Evolutionary conservation across 331 rosid species (phyloP).

Genomic region (Dryas integrifolia): DNA sequence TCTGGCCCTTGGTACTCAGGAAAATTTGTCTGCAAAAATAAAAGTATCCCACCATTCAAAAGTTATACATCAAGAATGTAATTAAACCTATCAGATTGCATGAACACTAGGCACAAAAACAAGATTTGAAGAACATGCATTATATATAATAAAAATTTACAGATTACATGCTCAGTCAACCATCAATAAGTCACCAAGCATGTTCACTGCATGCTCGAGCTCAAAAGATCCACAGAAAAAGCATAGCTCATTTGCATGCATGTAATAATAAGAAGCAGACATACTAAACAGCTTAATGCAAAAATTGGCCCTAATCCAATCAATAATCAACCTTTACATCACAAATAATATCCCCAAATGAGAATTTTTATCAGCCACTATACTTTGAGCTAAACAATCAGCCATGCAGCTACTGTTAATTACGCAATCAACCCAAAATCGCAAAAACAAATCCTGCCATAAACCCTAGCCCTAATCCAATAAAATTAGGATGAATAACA

Average conservation of each 20-base stretch:
- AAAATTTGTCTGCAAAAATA: conserved; percentile 76
- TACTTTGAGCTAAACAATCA: background rate
- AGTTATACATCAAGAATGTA: background rate
- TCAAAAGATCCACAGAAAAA: background rate
- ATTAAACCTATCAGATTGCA: background rate
- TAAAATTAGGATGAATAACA: background rate
- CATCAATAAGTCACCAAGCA: background rate
- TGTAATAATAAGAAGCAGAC: background rate
- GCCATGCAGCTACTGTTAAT: background rate
- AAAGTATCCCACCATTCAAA: conserved; percentile 23
- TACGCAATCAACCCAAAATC: background rate
- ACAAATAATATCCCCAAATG: background rate
- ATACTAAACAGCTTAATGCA: background rate
- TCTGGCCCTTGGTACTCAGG: conserved; percentile 93
- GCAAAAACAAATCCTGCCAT: background rate
- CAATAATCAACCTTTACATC: background rate
- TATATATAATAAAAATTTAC: background rate
- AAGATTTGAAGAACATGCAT: background rate
- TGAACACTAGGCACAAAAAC: background rate
- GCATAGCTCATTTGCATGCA: background rate
- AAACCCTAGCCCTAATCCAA: conserved; percentile 1
- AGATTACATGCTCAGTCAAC: conserved; percentile 2
- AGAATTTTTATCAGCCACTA: background rate
- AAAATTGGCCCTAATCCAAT: background rate
- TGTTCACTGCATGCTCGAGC: background rate